phyloP scores from a whole-genome alignment of 2,329 filamentous ascomycete genomes.

The Hortaea werneckii region DNA sequence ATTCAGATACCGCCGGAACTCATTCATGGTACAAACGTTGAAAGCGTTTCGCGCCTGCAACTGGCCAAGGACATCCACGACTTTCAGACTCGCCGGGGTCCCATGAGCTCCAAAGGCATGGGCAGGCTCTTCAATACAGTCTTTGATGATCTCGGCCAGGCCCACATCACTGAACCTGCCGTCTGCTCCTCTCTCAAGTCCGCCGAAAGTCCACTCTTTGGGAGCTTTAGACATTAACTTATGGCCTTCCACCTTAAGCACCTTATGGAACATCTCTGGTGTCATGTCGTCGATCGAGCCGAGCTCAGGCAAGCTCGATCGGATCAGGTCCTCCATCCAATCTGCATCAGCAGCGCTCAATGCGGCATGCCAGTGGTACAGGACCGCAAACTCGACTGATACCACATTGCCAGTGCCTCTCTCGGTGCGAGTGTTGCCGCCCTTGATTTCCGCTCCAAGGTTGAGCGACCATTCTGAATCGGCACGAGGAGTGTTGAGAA shows the following conservation, averaged over 20 bases:
- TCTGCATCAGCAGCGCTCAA: slow-evolving; percentile 35
- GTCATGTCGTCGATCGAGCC: slow-evolving; percentile 35
- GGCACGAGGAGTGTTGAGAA: slow-evolving; percentile 36
- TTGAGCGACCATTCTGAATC: slow-evolving; percentile 38
- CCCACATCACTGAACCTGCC: slow-evolving; percentile 36
- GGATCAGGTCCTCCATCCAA: slow-evolving; percentile 36
- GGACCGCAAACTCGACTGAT: slow-evolving; percentile 37
- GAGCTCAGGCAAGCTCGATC: slow-evolving; percentile 27
- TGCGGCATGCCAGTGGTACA: slow-evolving; percentile 40
- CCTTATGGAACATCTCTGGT: slow-evolving; percentile 32
- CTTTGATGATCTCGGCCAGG: slow-evolving; percentile 36
- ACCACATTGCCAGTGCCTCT: slow-evolving; percentile 36
- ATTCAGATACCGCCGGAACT: slow-evolving; percentile 31
- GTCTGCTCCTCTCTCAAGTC: slow-evolving; percentile 30
- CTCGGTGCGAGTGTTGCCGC: slow-evolving; percentile 30
- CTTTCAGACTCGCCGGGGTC: slow-evolving; percentile 36
- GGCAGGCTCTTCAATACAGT: slow-evolving; percentile 39
- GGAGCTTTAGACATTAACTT: slow-evolving; percentile 26
- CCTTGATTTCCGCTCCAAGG: slow-evolving; percentile 37
- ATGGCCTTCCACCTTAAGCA: slow-evolving; percentile 30
- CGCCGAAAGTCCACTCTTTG: slow-evolving; percentile 33
- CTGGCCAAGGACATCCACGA: slow-evolving; percentile 40
- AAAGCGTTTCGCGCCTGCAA: slow-evolving; percentile 37
- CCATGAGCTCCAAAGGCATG: slow-evolving; percentile 43
- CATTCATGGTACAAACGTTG: slow-evolving; percentile 44